Conservation (phyloP, 495 filamentous ascomycete species). For the Daldinia vernicosa region DNA sequence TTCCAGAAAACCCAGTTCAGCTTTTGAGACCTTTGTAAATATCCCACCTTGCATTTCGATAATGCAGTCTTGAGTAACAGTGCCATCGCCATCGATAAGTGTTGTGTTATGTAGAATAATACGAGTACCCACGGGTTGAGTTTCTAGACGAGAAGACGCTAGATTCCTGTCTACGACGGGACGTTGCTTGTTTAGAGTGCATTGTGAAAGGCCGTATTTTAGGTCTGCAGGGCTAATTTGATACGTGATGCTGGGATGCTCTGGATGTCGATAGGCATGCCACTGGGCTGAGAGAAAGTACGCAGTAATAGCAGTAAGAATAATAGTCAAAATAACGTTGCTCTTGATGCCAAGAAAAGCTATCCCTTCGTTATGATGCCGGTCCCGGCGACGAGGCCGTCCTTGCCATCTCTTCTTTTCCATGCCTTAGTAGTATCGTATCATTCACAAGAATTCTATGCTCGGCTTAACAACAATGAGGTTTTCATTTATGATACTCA, state of each 20-base stretch:
- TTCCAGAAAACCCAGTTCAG: slow-evolving; percentile 5
- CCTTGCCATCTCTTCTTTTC: slow-evolving; percentile 22
- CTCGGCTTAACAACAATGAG: neutral
- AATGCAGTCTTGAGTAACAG: slow-evolving; percentile 22
- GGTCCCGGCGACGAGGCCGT: slow-evolving; percentile 3
- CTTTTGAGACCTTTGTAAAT: slow-evolving; percentile 42
- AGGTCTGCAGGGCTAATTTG: slow-evolving; percentile 14
- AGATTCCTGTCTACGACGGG: slow-evolving; percentile 26
- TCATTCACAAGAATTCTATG: slow-evolving; percentile 6
- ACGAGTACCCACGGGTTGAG: slow-evolving; percentile 5
- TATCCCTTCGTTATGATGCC: neutral
- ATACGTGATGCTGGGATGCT: neutral
- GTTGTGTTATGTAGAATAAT: slow-evolving; percentile 48
- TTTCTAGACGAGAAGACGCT: slow-evolving; percentile 26
- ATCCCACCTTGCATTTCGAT: slow-evolving; percentile 43
- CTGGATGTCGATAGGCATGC: slow-evolving; percentile 1
- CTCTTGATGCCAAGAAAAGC: slow-evolving; percentile 15
- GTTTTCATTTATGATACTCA: slow-evolving; percentile 9
- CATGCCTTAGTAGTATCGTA: slow-evolving; percentile 9
- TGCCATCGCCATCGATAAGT: slow-evolving; percentile 50
- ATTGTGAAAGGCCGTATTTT: slow-evolving; percentile 29
- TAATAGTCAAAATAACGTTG: slow-evolving; percentile 16
- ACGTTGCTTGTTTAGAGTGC: slow-evolving; percentile 26
- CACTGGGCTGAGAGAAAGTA: slow-evolving; percentile 28
- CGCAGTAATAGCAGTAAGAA: slow-evolving; percentile 22